Conservation (phyloP, 306 rosid species). For the Prunus kanzakura region DNA sequence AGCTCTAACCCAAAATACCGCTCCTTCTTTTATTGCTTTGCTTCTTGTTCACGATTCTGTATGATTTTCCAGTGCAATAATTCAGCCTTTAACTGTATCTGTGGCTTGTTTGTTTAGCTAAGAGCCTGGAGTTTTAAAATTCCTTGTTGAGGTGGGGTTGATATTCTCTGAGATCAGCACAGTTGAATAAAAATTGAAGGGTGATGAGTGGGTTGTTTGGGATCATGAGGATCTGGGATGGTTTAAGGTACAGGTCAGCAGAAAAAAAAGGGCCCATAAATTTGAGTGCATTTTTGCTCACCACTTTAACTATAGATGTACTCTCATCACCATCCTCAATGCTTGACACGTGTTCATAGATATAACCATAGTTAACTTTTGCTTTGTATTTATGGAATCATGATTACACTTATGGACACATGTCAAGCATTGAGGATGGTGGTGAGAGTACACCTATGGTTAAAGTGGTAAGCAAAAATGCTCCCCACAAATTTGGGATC, state of each 20-base stretch:
- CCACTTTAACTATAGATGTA: no score
- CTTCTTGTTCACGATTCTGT: slow-evolving; percentile 17
- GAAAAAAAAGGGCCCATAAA: slow-evolving; percentile 12
- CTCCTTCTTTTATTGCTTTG: not conserved
- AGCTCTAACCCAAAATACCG: not conserved
- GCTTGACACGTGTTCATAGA: no score
- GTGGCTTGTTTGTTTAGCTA: not conserved
- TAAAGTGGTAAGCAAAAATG: no score
- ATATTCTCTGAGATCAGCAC: slow-evolving; percentile 10
- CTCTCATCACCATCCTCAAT: no score
- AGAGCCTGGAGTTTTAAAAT: not conserved
- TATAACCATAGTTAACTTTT: no score
- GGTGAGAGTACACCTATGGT: no score
- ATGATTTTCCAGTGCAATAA: not conserved
- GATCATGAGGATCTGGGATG: slow-evolving; percentile 8
- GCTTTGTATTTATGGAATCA: no score
- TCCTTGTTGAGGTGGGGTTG: not conserved
- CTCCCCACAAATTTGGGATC: slow-evolving; percentile 14
- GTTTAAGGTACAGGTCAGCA: slow-evolving; percentile 12
- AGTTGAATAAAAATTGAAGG: not conserved
- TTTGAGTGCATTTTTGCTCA: not conserved
- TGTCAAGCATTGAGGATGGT: no score
- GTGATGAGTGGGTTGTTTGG: not conserved
- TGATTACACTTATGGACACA: no score
- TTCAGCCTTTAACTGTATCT: slow-evolving; percentile 19